Percentiles rank a stretch among this genome's conserved stretches.
Evolutionary conservation across 2,329 filamentous ascomycete species (phyloP).

Genomic region (Colletotrichum lindemuthianum): DNA sequence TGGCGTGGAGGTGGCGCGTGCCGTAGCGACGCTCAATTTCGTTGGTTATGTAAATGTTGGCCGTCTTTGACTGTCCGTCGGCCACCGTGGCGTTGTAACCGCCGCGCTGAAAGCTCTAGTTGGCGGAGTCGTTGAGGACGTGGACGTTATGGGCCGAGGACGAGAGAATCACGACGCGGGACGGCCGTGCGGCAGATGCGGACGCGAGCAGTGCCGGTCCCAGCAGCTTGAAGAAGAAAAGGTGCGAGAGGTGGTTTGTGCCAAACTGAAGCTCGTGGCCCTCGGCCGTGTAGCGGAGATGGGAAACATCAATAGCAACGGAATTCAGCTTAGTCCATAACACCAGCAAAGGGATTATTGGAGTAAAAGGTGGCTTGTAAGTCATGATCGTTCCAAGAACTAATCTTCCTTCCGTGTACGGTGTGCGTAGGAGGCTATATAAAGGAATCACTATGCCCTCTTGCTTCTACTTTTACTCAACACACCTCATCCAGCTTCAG

Average conservation of each 20-base stretch:
- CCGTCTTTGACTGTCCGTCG: slow-evolving; percentile 60
- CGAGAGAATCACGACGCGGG: slow-evolving; percentile 57
- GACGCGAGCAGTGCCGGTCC: slow-evolving; percentile 52
- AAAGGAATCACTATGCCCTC: too few relatives aligned
- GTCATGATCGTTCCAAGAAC: too few relatives aligned
- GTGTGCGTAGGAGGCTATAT: too few relatives aligned
- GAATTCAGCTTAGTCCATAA: too few relatives aligned
- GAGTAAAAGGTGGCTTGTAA: too few relatives aligned
- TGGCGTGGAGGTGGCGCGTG: slow-evolving; percentile 44
- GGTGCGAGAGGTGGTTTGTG: slow-evolving; percentile 63
- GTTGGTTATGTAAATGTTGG: slow-evolving; percentile 61
- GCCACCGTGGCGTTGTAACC: slow-evolving; percentile 49
- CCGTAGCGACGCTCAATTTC: slow-evolving; percentile 55
- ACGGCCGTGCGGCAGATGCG: slow-evolving; percentile 48
- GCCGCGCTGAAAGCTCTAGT: slow-evolving; percentile 36
- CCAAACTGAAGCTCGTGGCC: slow-evolving; percentile 55
- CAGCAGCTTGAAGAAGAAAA: slow-evolving; percentile 62
- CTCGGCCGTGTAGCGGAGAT: slow-evolving; percentile 27
- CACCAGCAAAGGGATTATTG: too few relatives aligned
- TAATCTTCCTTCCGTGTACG: too few relatives aligned
- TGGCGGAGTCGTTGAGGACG: slow-evolving; percentile 42
- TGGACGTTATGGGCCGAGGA: slow-evolving; percentile 50
- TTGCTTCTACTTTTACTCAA: too few relatives aligned
- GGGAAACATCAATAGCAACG: too few relatives aligned
- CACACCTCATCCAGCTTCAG: too few relatives aligned